Evolutionary conservation across 495 filamentous ascomycete genomes (phyloP).

Genomic region (Penicillium coffeae): DNA sequence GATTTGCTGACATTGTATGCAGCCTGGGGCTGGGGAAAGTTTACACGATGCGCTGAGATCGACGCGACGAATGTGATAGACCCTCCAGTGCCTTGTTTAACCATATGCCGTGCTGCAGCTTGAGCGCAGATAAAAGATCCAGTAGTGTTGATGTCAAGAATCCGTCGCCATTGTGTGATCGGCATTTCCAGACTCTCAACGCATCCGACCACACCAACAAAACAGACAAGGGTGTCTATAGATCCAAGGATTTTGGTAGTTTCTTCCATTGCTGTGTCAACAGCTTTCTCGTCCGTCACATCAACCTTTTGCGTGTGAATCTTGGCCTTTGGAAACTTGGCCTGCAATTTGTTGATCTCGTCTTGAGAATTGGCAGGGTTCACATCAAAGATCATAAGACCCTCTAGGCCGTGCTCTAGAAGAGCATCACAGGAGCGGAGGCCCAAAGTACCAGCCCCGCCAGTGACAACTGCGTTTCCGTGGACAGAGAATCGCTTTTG

Average conservation of each 20-base stretch:
- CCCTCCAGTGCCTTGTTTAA: slow-evolving; percentile 49
- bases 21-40: slow-evolving; percentile 65
- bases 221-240: slow-evolving; percentile 58
- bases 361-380: slow-evolving; percentile 38
- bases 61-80: slow-evolving; percentile 64
- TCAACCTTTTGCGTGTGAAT: slow-evolving; percentile 51
- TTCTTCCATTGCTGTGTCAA: slow-evolving; percentile 41
- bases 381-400: slow-evolving; percentile 61
- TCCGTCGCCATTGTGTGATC: slow-evolving; percentile 51
- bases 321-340: slow-evolving; percentile 50
- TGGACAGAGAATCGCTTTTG: slow-evolving; percentile 55
- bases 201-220: slow-evolving; percentile 65
- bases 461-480: slow-evolving; percentile 66
- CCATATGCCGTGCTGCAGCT: slow-evolving; percentile 55
- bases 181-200: slow-evolving; percentile 53
- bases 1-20: slow-evolving; percentile 71
- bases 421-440: slow-evolving; percentile 56
- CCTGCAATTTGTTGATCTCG: slow-evolving; percentile 38
- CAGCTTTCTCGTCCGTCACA: slow-evolving; percentile 52
- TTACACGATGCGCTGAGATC: slow-evolving; percentile 63
- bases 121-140: slow-evolving; percentile 68
- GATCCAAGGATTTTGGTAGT: slow-evolving; percentile 44
- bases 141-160: slow-evolving; percentile 65
- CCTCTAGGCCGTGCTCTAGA: slow-evolving; percentile 65
- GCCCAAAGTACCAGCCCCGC: slow-evolving; percentile 65